A percentile compares a stretch with the other conserved stretches of the same genome.
Evolutionary conservation across 768 basidiomycete genomes (phyloP).

Genomic region (Termitomyces sp.): DNA sequence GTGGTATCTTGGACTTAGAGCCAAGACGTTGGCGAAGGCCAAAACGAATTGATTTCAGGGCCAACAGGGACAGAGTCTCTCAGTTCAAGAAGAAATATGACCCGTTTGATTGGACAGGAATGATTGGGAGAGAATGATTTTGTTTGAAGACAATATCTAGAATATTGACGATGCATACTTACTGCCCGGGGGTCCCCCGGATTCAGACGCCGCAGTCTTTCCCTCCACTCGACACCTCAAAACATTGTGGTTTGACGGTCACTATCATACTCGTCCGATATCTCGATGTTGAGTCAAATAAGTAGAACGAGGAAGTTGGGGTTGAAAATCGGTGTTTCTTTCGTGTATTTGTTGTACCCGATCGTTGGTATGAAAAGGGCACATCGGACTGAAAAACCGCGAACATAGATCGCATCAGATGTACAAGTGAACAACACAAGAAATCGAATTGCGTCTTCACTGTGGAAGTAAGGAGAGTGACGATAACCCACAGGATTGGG

Average conservation of each 20-base stretch:
- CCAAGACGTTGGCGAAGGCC: slow-evolving; percentile 85
- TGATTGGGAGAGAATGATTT: slow-evolving; percentile 45
- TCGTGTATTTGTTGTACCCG: no score
- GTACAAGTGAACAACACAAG: no score
- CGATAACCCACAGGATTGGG: no score
- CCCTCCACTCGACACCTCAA: not conserved
- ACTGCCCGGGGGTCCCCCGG: not conserved
- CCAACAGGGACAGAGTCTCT: slow-evolving; percentile 67
- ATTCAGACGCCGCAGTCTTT: no score
- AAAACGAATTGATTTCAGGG: slow-evolving; percentile 62
- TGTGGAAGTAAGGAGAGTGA: no score
- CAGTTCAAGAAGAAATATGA: slow-evolving; percentile 74
- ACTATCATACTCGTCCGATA: not conserved
- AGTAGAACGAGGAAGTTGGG: no score
- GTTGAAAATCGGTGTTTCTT: no score
- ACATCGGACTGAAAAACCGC: no score
- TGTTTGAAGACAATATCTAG: not conserved
- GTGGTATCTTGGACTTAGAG: slow-evolving; percentile 85
- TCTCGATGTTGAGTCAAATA: no score
- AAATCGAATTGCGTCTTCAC: no score
- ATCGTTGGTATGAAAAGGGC: no score
- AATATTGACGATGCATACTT: not conserved
- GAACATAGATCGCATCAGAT: no score
- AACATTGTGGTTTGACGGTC: not conserved
- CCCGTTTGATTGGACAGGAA: slow-evolving; percentile 77